Evolutionary conservation across 805 yeast species (phyloP).

Genomic region (Blastobotrys parvus): DNA sequence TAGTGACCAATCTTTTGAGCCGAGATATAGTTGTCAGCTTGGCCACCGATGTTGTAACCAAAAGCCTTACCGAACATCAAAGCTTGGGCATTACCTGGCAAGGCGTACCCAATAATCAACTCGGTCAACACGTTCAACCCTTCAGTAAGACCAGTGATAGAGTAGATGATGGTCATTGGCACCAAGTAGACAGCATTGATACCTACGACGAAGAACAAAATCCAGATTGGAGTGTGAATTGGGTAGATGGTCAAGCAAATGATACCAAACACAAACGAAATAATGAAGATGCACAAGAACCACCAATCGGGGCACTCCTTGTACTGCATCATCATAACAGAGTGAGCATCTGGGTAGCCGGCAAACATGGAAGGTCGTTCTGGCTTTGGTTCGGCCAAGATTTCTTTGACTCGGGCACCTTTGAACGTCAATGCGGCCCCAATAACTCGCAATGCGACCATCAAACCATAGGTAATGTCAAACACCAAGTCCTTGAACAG

Average conservation of each 20-base stretch:
- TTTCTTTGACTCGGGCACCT: background rate
- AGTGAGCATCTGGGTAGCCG: constrained; percentile 15
- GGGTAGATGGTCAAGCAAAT: constrained; percentile 34
- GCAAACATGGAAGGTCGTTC: constrained; percentile 5
- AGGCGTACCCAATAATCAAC: constrained; percentile 54
- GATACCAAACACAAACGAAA: constrained; percentile 37
- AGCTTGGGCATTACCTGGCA: constrained; percentile 54
- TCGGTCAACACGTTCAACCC: constrained; percentile 60
- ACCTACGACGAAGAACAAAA: constrained; percentile 47
- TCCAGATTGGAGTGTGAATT: constrained; percentile 51
- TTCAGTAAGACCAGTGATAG: constrained; percentile 48
- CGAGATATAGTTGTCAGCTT: constrained; percentile 53
- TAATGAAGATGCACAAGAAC: constrained; percentile 43
- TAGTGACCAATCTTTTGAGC: constrained; percentile 44
- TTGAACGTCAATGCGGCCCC: background rate
- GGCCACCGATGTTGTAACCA: constrained; percentile 39
- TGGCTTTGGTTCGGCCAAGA: background rate
- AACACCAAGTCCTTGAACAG: constrained; percentile 7
- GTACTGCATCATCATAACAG: constrained; percentile 40
- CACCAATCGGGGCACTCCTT: constrained; percentile 72
- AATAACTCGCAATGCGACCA: background rate
- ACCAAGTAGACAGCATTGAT: constrained; percentile 49
- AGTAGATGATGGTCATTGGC: constrained; percentile 52
- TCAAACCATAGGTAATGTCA: background rate
- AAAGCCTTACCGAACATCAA: constrained; percentile 43